Base-by-base conservation (phyloP, 1,284 basidiomycete species). In the Apiotrichum montevideense region DNA sequence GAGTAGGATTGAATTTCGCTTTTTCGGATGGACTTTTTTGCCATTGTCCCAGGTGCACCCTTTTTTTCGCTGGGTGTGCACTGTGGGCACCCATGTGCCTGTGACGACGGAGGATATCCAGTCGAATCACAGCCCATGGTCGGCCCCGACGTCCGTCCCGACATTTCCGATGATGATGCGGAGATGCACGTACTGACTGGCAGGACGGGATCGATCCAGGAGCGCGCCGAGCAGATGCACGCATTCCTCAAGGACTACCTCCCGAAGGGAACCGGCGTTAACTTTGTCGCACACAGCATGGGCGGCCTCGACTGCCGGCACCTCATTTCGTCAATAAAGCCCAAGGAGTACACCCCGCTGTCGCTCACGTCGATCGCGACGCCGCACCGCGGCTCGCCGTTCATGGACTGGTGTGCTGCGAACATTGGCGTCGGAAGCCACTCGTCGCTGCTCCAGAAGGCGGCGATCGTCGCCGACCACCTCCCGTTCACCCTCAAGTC, bases 331-430 rank as follows among this genome's bases (percentile, higher is more conserved):
- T 87, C 89, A 71, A 82, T 95, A 67, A 83, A 83, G 61, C 93
- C 95, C 0, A 81, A 79, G 14, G 84, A 88, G 54, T 98, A 98
- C 76, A 82, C 80, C 1, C 94, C 96, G 0, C 77, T 92, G 43
- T 93, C 90, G 6, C 79, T 98, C 58, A 98, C 90, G 0, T 90
- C 87, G 14, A 84, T 99, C 62, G 87, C 87, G 46, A 98, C 96
- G 0, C 96, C 96, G 14, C 96, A 99, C 75, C 84, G 89, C 33
- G 95, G 95, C 33, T 93, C 89, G 66, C 93, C 95, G 0, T 98
- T 98, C 75, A 98, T 98, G 96, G 93, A 98, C 77, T 98, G 95
- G 95, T 98, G 95, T 78, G 82, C 83, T 82, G 87, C 88, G 53
- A 87, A 92, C 66, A 87, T 95, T 62, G 92, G 93, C 3, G 83